These are phyloP conservation scores for Neurospora crassa DNA, from an alignment of 2,329 filamentous ascomycete genomes.

Conservation along the genomic window DNA sequence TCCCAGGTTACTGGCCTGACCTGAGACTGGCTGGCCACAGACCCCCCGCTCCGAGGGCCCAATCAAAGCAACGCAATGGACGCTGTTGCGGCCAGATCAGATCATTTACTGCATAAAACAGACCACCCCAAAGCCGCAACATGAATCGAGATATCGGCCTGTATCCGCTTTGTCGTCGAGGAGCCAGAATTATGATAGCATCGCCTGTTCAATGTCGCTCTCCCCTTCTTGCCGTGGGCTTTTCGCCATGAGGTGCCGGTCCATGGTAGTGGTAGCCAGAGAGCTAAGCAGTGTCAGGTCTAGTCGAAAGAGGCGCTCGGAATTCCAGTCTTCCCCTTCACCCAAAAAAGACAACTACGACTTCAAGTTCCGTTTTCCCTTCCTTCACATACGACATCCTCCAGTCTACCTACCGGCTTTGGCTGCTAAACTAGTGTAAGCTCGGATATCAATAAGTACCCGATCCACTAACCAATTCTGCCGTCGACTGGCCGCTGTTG, in stretches of 20 bases:
- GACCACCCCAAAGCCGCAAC: constrained; percentile 13
- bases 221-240: neutral
- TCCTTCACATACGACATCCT: no score
- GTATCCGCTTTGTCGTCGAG: constrained; percentile 8
- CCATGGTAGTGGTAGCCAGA: neutral
- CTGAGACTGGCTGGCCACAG: neutral
- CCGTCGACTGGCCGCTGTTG: neutral
- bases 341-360: neutral
- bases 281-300: neutral
- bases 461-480: neutral
- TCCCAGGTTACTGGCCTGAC: neutral
- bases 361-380: neutral
- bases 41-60: neutral
- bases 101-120: constrained; percentile 17
- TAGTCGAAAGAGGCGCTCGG: neutral
- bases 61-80: neutral
- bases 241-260: neutral
- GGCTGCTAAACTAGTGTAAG: neutral
- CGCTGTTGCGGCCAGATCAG: constrained; percentile 13
- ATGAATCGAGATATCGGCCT: constrained; percentile 13
- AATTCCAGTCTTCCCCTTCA: neutral
- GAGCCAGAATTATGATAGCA: constrained; percentile 1
- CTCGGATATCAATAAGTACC: neutral
- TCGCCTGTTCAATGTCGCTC: neutral
- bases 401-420: neutral